Percentiles rank a stretch among this genome's conserved stretches.
These are phyloP conservation scores for Bryoglossum gracile DNA, from an alignment of 495 filamentous ascomycete species.

Conservation along the genomic window DNA sequence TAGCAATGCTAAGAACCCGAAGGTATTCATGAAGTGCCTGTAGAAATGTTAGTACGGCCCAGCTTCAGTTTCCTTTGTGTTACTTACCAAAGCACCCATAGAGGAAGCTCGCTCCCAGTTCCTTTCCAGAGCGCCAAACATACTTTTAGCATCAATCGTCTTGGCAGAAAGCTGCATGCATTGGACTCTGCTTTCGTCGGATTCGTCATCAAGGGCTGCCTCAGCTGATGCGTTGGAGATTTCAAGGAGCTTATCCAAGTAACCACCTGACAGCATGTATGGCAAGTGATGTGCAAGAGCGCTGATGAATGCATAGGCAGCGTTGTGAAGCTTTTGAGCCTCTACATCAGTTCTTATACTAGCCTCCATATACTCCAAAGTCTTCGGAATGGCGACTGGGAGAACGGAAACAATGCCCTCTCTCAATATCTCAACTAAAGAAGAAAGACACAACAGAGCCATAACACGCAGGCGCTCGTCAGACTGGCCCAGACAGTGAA, in stretches of 20 bases:
- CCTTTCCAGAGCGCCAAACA: conserved; percentile 60
- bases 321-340: conserved; percentile 64
- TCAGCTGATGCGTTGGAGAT: conserved; percentile 65
- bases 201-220: conserved; percentile 43
- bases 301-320: conserved; percentile 68
- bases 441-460: conserved; percentile 81
- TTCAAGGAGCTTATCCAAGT: conserved; percentile 60
- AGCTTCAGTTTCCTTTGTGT: neutral
- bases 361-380: conserved; percentile 57
- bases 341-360: conserved; percentile 47
- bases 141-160: conserved; percentile 57
- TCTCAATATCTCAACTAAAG: conserved; percentile 77
- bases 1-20: conserved; percentile 53
- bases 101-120: conserved; percentile 59
- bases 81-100: conserved; percentile 50
- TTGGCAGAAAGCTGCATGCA: conserved; percentile 65
- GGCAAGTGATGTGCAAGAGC: conserved; percentile 74
- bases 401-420: conserved; percentile 78
- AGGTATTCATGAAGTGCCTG: conserved; percentile 62
- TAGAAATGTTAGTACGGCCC: conserved; percentile 19
- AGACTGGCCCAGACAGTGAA: conserved; percentile 62
- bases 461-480: conserved; percentile 68
- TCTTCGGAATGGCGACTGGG: conserved; percentile 62
- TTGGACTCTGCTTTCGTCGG: conserved; percentile 56
- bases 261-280: conserved; percentile 70